Evolutionary conservation across 2,329 filamentous ascomycete species (phyloP).

Genomic region (Fusarium clavum): DNA sequence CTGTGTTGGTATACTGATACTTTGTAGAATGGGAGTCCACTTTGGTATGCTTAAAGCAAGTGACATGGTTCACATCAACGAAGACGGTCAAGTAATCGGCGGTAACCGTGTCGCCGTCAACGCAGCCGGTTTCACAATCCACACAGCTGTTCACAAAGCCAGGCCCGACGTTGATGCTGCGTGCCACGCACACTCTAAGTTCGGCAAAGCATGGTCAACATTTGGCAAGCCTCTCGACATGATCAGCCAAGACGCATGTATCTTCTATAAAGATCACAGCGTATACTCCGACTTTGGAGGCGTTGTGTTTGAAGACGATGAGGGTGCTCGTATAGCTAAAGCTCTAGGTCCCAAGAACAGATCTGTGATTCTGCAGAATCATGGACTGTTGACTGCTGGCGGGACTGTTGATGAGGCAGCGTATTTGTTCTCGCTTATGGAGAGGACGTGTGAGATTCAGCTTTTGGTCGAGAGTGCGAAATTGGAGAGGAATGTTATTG

Average conservation of each 20-base stretch:
- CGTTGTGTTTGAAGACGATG: constrained; percentile 70
- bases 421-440: constrained; percentile 63
- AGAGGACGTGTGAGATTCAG: constrained; percentile 51
- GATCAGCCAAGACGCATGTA: constrained; percentile 69
- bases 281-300: constrained; percentile 72
- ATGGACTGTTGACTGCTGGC: constrained; percentile 73
- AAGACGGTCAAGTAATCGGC: constrained; percentile 68
- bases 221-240: constrained; percentile 70
- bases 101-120: constrained; percentile 69
- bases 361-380: constrained; percentile 70
- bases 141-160: constrained; percentile 69
- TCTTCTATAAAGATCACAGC: constrained; percentile 68
- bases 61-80: constrained; percentile 72
- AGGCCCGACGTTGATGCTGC: constrained; percentile 69
- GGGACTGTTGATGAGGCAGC: constrained; percentile 75
- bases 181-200: constrained; percentile 69
- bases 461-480: constrained; percentile 48
- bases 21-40: constrained; percentile 61
- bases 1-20: background rate
- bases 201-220: constrained; percentile 70
- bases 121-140: constrained; percentile 71
- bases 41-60: constrained; percentile 70
- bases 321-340: constrained; percentile 67
- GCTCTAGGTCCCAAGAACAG: constrained; percentile 65
- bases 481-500: constrained; percentile 46